These are phyloP conservation scores for Apophysomyces trapeziformis DNA, from an alignment of 371 early-diverging fungal species.

Conservation along the genomic window DNA sequence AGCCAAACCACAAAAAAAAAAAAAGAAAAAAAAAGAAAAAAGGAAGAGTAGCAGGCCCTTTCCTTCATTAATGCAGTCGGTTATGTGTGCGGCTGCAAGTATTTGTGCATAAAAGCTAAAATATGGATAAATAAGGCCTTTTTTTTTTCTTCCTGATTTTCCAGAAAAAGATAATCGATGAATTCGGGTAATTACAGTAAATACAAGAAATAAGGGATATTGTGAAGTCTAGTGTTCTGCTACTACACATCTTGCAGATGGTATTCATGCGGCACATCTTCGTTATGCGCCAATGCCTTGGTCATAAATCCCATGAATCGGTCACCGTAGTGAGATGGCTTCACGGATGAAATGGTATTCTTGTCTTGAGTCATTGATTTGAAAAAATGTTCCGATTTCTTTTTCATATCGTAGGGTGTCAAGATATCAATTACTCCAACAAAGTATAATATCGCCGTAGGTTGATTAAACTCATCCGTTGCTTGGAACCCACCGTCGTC, in stretches of 20 bases:
- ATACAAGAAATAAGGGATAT: background rate
- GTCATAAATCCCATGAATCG: slow-evolving; percentile 69
- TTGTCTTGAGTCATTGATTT: slow-evolving; percentile 84
- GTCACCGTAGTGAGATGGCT: slow-evolving; percentile 82
- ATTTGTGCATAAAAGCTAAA: background rate
- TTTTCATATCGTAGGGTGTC: slow-evolving; percentile 90
- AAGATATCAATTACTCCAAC: slow-evolving; percentile 97
- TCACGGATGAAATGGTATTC: slow-evolving; percentile 87
- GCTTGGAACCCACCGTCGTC: slow-evolving; percentile 92
- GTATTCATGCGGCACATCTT: slow-evolving; percentile 40
- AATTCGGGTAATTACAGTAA: background rate
- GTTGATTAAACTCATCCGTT: slow-evolving; percentile 72
- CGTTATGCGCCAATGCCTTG: slow-evolving; percentile 31
- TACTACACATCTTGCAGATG: slow-evolving; percentile 14
- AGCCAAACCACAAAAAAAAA: too few relatives aligned
- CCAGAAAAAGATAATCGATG: background rate
- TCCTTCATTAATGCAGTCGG: background rate
- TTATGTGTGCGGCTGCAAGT: background rate
- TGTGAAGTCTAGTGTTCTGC: background rate
- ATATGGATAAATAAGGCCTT: background rate
- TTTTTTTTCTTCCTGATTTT: background rate
- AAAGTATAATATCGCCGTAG: slow-evolving; percentile 80
- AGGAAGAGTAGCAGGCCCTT: too few relatives aligned
- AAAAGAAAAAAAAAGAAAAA: too few relatives aligned
- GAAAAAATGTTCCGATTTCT: slow-evolving; percentile 88